A percentile compares a stretch with the other conserved stretches of the same genome.
These are phyloP conservation scores for Emmonsia crescens DNA, from an alignment of 2,329 filamentous ascomycete genomes.

Conservation along the genomic window DNA sequence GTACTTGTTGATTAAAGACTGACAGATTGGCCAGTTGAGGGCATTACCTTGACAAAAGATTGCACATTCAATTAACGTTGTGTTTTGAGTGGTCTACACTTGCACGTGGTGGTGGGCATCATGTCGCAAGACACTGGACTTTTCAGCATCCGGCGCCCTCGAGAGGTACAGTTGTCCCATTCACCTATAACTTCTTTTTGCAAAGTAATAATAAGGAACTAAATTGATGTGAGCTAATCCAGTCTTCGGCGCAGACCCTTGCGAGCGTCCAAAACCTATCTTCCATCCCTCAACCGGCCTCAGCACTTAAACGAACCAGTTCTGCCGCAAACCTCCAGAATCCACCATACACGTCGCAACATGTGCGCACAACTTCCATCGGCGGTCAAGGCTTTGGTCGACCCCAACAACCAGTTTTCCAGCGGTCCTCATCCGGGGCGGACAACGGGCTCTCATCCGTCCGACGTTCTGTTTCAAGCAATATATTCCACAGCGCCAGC, in stretches of 20 bases:
- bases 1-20: not conserved
- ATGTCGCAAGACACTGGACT: conserved; percentile 84
- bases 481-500: conserved; percentile 46
- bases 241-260: conserved; percentile 49
- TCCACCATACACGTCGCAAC: conserved; percentile 55
- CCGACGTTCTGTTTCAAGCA: conserved; percentile 66
- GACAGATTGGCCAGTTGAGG: not conserved
- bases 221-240: conserved; percentile 13
- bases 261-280: conserved; percentile 74
- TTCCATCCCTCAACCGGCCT: conserved; percentile 78
- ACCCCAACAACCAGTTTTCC: conserved; percentile 77
- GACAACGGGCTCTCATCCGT: conserved; percentile 74
- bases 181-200: not conserved
- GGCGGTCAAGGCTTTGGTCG: conserved; percentile 77
- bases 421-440: conserved; percentile 60
- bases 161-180: conserved; percentile 56
- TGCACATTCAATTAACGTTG: not conserved
- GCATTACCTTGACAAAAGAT: not conserved
- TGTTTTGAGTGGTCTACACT: not conserved
- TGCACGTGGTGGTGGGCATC: conserved; percentile 20
- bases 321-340: conserved; percentile 59
- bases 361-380: conserved; percentile 74
- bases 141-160: conserved; percentile 82
- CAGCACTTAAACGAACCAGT: conserved; percentile 86
- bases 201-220: not conserved